Conservation (phyloP, 2,329 filamentous ascomycete species). For the Cadophora sp. region DNA sequence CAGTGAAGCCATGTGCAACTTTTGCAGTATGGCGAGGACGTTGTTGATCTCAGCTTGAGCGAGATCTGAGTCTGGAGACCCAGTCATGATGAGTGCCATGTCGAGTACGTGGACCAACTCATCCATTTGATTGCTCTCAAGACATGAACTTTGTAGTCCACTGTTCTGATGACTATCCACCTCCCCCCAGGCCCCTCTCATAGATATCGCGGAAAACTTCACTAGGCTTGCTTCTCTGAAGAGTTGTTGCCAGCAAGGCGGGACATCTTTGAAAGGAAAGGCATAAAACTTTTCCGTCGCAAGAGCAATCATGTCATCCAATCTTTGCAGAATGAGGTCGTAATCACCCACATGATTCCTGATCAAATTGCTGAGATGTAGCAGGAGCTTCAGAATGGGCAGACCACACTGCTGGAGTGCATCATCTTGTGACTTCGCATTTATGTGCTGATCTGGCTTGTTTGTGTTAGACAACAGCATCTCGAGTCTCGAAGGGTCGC, state of each 20-base stretch:
- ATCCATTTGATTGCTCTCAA: conserved; percentile 30
- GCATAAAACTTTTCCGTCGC: conserved; percentile 73
- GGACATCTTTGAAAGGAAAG: conserved; percentile 71
- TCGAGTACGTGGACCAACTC: conserved; percentile 43
- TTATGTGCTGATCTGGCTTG: neutral
- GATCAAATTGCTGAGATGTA: conserved; percentile 27
- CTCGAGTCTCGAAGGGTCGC: neutral
- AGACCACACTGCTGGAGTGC: conserved; percentile 26
- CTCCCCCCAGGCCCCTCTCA: conserved; percentile 35
- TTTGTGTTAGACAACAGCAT: neutral
- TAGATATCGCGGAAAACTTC: conserved; percentile 55
- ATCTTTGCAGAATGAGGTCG: conserved; percentile 45
- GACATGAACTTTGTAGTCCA: neutral
- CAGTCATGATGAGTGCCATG: conserved; percentile 46
- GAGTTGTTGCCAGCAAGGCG: conserved; percentile 70
- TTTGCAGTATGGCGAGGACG: conserved; percentile 73
- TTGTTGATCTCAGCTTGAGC: conserved; percentile 52
- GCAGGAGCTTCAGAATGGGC: conserved; percentile 32
- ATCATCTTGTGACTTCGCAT: neutral
- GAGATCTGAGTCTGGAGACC: conserved; percentile 24
- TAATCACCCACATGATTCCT: conserved; percentile 19
- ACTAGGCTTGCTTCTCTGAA: conserved; percentile 76
- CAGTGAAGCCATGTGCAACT: conserved; percentile 19
- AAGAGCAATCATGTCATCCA: conserved; percentile 63
- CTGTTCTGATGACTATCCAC: neutral